phyloP scores from a whole-genome alignment of 805 yeast species.

The Candida ficus region DNA sequence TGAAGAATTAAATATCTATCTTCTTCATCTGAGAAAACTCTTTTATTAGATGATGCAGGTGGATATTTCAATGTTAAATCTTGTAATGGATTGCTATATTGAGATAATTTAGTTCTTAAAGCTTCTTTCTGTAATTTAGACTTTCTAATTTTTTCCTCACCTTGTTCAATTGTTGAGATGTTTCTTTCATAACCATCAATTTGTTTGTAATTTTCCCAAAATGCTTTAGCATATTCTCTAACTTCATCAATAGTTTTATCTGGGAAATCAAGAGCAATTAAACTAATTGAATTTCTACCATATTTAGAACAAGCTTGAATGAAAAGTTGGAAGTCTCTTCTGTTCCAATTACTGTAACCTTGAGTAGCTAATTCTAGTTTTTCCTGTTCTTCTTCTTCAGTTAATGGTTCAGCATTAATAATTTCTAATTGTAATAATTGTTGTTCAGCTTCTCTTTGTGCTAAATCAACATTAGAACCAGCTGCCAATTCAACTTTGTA shows the following conservation, averaged over 20 bases:
- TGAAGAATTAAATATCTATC: constrained; percentile 83
- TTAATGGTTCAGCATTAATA: constrained; percentile 70
- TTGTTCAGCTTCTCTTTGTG: constrained; percentile 37
- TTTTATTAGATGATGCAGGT: constrained; percentile 59
- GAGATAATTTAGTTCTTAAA: constrained; percentile 66
- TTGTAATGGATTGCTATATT: constrained; percentile 71
- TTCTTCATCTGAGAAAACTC: constrained; percentile 80
- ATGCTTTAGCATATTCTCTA: constrained; percentile 65
- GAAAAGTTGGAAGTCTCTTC: constrained; percentile 83
- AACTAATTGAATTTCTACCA: constrained; percentile 70
- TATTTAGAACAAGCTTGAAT: constrained; percentile 67
- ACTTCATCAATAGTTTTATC: constrained; percentile 81
- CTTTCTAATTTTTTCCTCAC: constrained; percentile 76
- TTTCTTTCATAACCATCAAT: constrained; percentile 89
- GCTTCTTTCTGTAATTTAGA: constrained; percentile 70
- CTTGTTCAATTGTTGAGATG: constrained; percentile 74
- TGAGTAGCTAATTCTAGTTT: constrained; percentile 53
- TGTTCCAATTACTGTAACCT: constrained; percentile 80
- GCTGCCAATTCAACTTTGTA: constrained; percentile 59
- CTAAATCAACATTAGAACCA: constrained; percentile 39
- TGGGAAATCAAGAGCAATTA: constrained; percentile 68
- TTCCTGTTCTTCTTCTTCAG: constrained; percentile 71
- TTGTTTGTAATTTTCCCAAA: constrained; percentile 74
- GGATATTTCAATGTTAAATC: constrained; percentile 71
- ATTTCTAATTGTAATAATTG: constrained; percentile 66